These are phyloP conservation scores for Apophysomyces variabilis DNA, from an alignment of 371 early-diverging fungal genomes.

Conservation along the genomic window DNA sequence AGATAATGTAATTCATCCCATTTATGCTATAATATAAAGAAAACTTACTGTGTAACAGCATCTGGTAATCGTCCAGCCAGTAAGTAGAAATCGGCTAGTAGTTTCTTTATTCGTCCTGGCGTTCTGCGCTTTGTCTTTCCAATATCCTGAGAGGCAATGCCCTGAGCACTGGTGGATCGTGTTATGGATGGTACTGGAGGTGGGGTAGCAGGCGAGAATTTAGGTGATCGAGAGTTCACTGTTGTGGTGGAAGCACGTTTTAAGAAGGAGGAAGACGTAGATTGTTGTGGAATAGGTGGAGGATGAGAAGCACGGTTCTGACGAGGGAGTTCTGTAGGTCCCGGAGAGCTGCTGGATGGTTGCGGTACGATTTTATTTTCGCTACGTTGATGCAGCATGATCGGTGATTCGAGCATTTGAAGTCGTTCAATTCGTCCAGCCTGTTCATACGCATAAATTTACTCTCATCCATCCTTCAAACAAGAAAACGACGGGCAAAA, in stretches of 20 bases:
- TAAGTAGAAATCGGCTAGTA: slow-evolving; percentile 79
- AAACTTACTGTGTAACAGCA: slow-evolving; percentile 66
- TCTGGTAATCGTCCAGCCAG: slow-evolving; percentile 79
- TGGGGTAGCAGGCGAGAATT: slow-evolving; percentile 24
- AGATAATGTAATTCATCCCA: background rate
- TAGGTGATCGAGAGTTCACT: slow-evolving; percentile 21
- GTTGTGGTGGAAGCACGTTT: slow-evolving; percentile 30
- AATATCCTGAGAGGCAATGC: slow-evolving; percentile 20
- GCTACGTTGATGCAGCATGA: slow-evolving; percentile 7
- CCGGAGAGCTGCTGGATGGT: slow-evolving; percentile 24
- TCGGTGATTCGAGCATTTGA: slow-evolving; percentile 15
- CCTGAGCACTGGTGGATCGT: slow-evolving; percentile 23
- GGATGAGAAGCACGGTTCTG: slow-evolving; percentile 22
- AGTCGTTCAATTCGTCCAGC: slow-evolving; percentile 40
- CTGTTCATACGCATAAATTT: slow-evolving; percentile 13
- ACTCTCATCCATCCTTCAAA: background rate
- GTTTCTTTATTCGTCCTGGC: slow-evolving; percentile 76
- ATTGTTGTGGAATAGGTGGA: slow-evolving; percentile 26
- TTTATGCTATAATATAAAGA: background rate
- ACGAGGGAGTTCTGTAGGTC: slow-evolving; percentile 20
- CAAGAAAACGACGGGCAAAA: background rate
- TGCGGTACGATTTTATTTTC: slow-evolving; percentile 19
- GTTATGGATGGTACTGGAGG: slow-evolving; percentile 22
- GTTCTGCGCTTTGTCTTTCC: slow-evolving; percentile 57
- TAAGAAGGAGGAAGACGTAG: slow-evolving; percentile 28